Conservation (phyloP, 2,329 filamentous ascomycete genomes). For the Fusarium nematophilum region DNA sequence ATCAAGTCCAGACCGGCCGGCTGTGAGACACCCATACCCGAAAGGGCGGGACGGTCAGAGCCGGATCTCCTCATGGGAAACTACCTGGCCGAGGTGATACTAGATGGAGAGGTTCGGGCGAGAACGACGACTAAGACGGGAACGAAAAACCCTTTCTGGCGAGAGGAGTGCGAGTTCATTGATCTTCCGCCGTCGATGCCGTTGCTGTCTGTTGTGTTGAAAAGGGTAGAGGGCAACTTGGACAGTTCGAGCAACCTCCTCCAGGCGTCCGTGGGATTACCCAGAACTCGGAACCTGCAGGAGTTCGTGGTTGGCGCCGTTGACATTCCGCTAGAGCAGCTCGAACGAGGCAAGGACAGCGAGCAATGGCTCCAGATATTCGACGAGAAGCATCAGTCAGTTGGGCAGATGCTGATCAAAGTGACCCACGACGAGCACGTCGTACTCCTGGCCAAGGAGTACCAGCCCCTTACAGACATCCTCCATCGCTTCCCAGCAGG, state of each 20-base stretch:
- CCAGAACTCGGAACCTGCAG: slow-evolving; percentile 55
- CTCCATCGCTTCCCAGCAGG: slow-evolving; percentile 87
- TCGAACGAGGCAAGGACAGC: slow-evolving; percentile 80
- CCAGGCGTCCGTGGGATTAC: slow-evolving; percentile 43
- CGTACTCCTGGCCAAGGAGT: slow-evolving; percentile 87
- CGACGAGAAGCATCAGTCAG: slow-evolving; percentile 78
- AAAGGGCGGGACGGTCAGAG: slow-evolving; percentile 39
- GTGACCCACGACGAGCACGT: slow-evolving; percentile 89
- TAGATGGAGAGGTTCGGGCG: slow-evolving; percentile 83
- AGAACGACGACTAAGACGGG: slow-evolving; percentile 78
- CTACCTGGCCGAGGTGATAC: slow-evolving; percentile 81
- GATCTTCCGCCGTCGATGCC: slow-evolving; percentile 78
- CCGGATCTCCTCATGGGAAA: slow-evolving; percentile 68
- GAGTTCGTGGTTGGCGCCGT: slow-evolving; percentile 75
- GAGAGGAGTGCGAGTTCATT: slow-evolving; percentile 81
- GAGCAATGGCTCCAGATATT: slow-evolving; percentile 90
- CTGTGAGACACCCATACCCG: slow-evolving; percentile 36
- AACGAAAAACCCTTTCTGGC: slow-evolving; percentile 82
- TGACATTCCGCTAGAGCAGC: slow-evolving; percentile 83
- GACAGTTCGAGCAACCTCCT: slow-evolving; percentile 55
- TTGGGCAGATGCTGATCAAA: slow-evolving; percentile 88
- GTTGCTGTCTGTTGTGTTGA: slow-evolving; percentile 77
- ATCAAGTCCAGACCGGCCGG: slow-evolving; percentile 55
- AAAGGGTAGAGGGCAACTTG: slow-evolving; percentile 66
- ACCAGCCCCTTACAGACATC: slow-evolving; percentile 82